Percentiles rank a stretch among this genome's conserved stretches.
phyloP scores from a whole-genome alignment of 2,329 filamentous ascomycete species.

The Alternaria brassicae region DNA sequence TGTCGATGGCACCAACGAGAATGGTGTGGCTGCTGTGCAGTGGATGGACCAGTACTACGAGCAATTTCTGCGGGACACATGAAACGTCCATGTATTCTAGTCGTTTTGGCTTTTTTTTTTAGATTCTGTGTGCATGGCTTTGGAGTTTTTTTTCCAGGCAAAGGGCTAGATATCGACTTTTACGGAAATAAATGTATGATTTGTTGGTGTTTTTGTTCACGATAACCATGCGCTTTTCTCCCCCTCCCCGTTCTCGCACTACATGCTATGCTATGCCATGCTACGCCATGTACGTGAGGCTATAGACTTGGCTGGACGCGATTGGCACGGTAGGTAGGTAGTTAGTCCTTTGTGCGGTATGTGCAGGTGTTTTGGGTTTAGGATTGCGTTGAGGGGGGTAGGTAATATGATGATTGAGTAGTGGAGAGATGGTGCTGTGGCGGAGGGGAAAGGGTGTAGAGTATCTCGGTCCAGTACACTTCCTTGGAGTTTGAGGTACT shows the following conservation, averaged over 20 bases:
- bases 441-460: no score
- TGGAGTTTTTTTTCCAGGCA: background rate
- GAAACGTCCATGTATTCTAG: background rate
- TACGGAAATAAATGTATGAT: background rate
- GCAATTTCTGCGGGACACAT: constrained; percentile 51
- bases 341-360: no score
- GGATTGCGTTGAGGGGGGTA: no score
- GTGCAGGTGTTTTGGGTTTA: no score
- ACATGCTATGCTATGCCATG: no score
- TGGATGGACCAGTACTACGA: constrained; percentile 63
- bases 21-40: constrained; percentile 44
- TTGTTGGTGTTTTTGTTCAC: background rate
- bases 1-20: constrained; percentile 36
- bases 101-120: background rate
- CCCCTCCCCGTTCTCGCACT: background rate
- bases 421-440: no score
- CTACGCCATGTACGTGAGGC: no score
- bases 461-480: no score
- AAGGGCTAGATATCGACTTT: background rate
- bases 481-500: no score
- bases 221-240: background rate
- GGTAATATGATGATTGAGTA: no score
- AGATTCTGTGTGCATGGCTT: background rate
- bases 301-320: no score
- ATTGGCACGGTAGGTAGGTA: no score